Base-by-base conservation (phyloP, 257 asterid genomes). In the Misopates orontium region DNA sequence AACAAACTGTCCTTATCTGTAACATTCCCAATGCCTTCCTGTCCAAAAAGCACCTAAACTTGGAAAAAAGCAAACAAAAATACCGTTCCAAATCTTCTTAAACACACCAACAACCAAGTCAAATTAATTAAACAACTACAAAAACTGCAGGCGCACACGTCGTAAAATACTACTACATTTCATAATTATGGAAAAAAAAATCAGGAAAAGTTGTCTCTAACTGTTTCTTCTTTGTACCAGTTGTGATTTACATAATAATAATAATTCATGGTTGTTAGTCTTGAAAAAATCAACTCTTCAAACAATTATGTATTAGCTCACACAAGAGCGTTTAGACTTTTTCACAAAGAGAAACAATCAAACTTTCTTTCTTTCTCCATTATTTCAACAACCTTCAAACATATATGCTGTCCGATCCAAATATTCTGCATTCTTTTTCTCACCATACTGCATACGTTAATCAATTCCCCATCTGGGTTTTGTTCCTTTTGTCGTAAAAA, bases 1-100 rank as follows among this genome's bases (percentile, higher is more conserved):
- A 71, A 48, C 18, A 24, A 53, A 51, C 31, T 17, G 56, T 21
- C 56, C 48, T 68, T 68, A 56, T 55, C 59, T 21, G n/a, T 41
- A 42, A 45, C 17, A 4, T 28, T 51, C 36, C 36, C 7, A 2
- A 2, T 28, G 7, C n/a, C 3, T 28, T 28, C 40, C 11, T 40
- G 1, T 15, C 1, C 3, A 64, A 48, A 62, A 62, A 28, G 42
- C 14, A 20, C 13, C 4, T 8, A 42, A 42, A 42, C 48, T 8
- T 28, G 36, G 36, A 28, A 28, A 28, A 28, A 28, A 2, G 6
- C 36, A 28, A 11, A 42, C 17, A 14, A 10, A 42, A 42, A 10
- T 42, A 42, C 36, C 36, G 13, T 42, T 10, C 48, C 51, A 45
- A 45, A 45, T 45, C 51, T 45, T n/a, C 17, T 45, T 45, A 45